phyloP scores from a whole-genome alignment of 2,329 filamentous ascomycete genomes.

The Orbilia quercus region DNA sequence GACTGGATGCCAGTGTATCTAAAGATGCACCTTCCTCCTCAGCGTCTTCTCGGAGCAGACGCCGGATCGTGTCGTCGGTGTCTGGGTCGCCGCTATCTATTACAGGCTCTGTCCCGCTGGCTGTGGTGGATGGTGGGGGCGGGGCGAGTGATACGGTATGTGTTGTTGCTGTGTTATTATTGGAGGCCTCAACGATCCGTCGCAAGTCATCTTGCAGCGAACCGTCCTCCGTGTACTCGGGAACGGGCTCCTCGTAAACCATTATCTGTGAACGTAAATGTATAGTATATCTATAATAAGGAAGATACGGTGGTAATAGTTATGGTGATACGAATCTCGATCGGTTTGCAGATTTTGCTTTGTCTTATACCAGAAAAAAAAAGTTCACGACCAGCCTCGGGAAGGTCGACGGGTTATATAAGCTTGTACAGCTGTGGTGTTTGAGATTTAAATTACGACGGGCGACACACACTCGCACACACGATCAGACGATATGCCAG shows the following conservation, averaged over 20 bases:
- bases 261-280: not conserved
- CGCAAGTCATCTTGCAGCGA: conserved; percentile 52
- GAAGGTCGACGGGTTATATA: conserved; percentile 34
- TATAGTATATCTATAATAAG: too few relatives aligned
- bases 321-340: conserved; percentile 1
- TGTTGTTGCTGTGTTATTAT: conserved; percentile 41
- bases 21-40: conserved; percentile 16
- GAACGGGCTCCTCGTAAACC: conserved; percentile 36
- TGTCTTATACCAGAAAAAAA: conserved; percentile 23
- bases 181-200: conserved; percentile 44
- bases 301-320: not conserved
- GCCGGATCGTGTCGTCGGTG: conserved; percentile 41
- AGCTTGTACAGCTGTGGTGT: conserved; percentile 2
- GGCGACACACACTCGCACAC: conserved; percentile 35
- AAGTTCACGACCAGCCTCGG: conserved; percentile 4
- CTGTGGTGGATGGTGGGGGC: conserved; percentile 8
- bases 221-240: conserved; percentile 39
- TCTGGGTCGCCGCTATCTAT: conserved; percentile 47
- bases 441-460: conserved; percentile 22
- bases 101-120: not conserved
- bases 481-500: too few relatives aligned
- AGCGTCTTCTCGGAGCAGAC: conserved; percentile 47
- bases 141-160: conserved; percentile 12
- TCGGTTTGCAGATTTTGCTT: conserved; percentile 2
- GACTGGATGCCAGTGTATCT: not conserved